phyloP scores from a whole-genome alignment of 1,284 basidiomycete species.

The Pyrrhoderma lamaoense region DNA sequence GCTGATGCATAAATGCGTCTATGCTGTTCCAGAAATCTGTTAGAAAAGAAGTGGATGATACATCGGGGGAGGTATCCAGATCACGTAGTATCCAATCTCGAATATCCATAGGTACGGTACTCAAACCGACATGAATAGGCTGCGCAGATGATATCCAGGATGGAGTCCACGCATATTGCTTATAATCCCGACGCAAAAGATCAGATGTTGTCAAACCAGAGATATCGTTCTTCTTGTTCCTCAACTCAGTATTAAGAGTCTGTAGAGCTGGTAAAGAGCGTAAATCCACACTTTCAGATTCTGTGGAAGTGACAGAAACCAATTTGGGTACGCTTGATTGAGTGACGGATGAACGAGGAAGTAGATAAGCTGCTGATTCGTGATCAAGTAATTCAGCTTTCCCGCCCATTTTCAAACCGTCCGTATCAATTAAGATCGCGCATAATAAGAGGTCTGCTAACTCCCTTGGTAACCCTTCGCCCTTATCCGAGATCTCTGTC shows the following conservation, averaged over 20 bases:
- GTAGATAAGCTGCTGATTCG: conserved; percentile 53
- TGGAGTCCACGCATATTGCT: conserved; percentile 63
- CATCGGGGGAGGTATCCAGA: no score
- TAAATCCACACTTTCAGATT: not conserved
- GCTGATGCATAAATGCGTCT: conserved; percentile 59
- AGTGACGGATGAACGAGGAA: conserved; percentile 31
- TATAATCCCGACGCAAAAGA: conserved; percentile 87
- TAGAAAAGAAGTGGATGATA: conserved; percentile 17
- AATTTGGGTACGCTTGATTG: not conserved
- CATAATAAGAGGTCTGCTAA: conserved; percentile 75
- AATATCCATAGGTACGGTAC: conserved; percentile 71
- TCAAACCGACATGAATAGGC: conserved; percentile 51
- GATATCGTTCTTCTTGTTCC: conserved; percentile 61
- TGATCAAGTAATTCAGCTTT: conserved; percentile 67
- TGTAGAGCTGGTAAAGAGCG: conserved; percentile 31
- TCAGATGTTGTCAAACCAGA: conserved; percentile 65
- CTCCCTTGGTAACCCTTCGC: conserved; percentile 34
- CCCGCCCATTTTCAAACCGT: conserved; percentile 65
- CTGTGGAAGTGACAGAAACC: no score
- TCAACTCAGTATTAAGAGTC: conserved; percentile 45
- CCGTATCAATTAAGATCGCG: conserved; percentile 80
- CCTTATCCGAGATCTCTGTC: conserved; percentile 22
- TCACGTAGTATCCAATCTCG: conserved; percentile 39
- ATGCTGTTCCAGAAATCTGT: conserved; percentile 38
- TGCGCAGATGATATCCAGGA: conserved; percentile 4